phyloP scores from a whole-genome alignment of 805 yeast species.

The Grigorovia jiainica region DNA sequence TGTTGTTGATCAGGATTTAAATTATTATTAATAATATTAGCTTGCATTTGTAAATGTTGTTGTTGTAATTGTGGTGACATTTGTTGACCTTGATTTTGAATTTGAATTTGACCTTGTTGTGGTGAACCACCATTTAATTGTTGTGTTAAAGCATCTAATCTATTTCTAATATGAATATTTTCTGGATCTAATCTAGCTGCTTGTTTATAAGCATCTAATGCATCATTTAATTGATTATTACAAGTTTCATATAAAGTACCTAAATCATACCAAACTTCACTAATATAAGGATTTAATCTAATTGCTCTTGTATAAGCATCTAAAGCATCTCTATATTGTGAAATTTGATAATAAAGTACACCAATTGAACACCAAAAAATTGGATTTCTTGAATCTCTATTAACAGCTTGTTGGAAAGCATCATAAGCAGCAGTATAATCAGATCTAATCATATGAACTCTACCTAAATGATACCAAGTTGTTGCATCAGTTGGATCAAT shows the following conservation, averaged over 20 bases:
- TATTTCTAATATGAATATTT: constrained; percentile 87
- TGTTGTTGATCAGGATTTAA: constrained; percentile 1
- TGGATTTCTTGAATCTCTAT: constrained; percentile 92
- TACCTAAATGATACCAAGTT: constrained; percentile 93
- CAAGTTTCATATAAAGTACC: constrained; percentile 97
- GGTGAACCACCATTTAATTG: constrained; percentile 29
- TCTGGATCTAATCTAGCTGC: constrained; percentile 93
- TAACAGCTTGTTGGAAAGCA: constrained; percentile 97
- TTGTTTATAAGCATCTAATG: constrained; percentile 91
- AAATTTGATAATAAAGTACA: constrained; percentile 89
- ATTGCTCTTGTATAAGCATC: constrained; percentile 98
- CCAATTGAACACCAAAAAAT: constrained; percentile 97
- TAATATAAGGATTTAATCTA: constrained; percentile 86
- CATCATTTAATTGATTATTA: constrained; percentile 90
- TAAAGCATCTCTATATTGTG: constrained; percentile 92
- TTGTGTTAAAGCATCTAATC: constrained; percentile 75
- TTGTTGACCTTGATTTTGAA: constrained; percentile 2
- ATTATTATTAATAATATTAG: not conserved
- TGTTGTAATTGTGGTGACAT: constrained; percentile 4
- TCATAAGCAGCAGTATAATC: constrained; percentile 96
- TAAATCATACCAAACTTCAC: constrained; percentile 97
- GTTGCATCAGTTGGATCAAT: constrained; percentile 88
- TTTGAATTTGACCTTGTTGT: constrained; percentile 8
- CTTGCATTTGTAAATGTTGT: constrained; percentile 1
- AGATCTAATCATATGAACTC: constrained; percentile 93